Percentiles rank a stretch among this genome's conserved stretches.
Evolutionary conservation across 2,329 filamentous ascomycete species (phyloP).

Genomic region (Fusarium dimerum): DNA sequence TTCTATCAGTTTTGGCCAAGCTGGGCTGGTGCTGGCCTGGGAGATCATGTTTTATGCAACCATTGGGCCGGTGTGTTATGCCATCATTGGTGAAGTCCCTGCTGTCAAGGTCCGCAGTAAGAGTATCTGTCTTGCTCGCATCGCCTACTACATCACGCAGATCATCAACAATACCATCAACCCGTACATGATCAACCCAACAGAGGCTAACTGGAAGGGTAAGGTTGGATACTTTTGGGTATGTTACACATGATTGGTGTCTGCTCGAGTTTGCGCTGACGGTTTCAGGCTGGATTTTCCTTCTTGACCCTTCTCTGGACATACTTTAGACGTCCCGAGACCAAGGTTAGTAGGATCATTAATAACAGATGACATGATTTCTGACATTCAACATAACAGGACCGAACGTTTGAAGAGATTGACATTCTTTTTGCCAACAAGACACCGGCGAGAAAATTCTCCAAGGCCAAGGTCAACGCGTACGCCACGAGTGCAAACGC

Average conservation of each 20-base stretch:
- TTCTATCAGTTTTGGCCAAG: constrained; percentile 34
- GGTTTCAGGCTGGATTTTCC: not conserved
- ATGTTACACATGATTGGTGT: constrained; percentile 22
- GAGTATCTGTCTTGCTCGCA: constrained; percentile 40
- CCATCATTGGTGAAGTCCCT: constrained; percentile 40
- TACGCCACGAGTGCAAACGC: constrained; percentile 11
- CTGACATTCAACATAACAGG: constrained; percentile 22
- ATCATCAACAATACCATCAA: constrained; percentile 29
- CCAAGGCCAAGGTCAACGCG: constrained; percentile 34
- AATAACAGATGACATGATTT: not conserved
- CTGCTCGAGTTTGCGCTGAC: not conserved
- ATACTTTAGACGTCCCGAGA: constrained; percentile 53
- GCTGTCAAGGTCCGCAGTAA: constrained; percentile 40
- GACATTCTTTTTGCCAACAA: constrained; percentile 52
- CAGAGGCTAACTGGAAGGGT: constrained; percentile 29
- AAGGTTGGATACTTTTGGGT: constrained; percentile 45
- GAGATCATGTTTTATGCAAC: constrained; percentile 40
- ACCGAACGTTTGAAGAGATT: constrained; percentile 52
- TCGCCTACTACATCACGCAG: constrained; percentile 21
- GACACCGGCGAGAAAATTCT: constrained; percentile 42
- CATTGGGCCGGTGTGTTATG: constrained; percentile 43
- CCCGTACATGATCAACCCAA: constrained; percentile 31
- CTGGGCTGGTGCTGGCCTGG: constrained; percentile 42
- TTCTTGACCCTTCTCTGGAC: constrained; percentile 44
- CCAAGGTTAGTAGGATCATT: constrained; percentile 27